Base-by-base conservation (phyloP, 768 basidiomycete genomes). In the Suillus subalutaceus region DNA sequence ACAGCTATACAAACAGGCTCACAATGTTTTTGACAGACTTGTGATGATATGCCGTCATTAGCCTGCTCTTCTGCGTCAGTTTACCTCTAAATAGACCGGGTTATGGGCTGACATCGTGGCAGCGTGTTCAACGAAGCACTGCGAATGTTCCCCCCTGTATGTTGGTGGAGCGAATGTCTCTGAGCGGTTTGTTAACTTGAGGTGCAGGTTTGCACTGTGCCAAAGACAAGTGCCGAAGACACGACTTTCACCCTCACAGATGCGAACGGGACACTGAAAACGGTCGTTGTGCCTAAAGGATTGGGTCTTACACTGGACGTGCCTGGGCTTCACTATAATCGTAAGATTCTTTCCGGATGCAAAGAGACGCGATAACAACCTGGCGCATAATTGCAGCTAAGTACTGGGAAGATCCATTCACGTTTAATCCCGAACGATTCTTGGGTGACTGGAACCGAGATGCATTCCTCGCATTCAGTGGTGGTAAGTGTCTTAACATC, bases 401-500 rank as follows among this genome's bases (percentile, higher is more conserved):
- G 13, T 79, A 79, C 69, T 81, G 80, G 80, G 71, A 76, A 6
- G 77, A 81, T 37, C 80, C 80, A 2, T 52, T 72, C 26, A 69
- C 66, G 18, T 82, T 81, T 72, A 75, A 73, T 30, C 81, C 81
- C 0, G 77, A 79, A 32, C 79, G 86, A 7, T 87, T 86, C 76
- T 73, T 86, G 20, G 79, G 78, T 44, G 82, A 86, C 57, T 88
- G 84, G 81, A 80, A 83, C 32, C 79, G 80, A 44, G 85, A 87
- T 68, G 87, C 86, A 0, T 87, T 85, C 70, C 46, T 85, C 35
- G 84, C 86, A 6, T 87, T 86, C 70, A 84, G 82, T 63, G 77
- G 72, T 57, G 84, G 84, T 77, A 60, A 63, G 74, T 67, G 37
- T 23, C 20, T 9, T 6, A 20, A 20, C 37, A 20, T 30, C 20